Base-by-base conservation (phyloP, 495 filamentous ascomycete species). In the Durotheca rogersii region DNA sequence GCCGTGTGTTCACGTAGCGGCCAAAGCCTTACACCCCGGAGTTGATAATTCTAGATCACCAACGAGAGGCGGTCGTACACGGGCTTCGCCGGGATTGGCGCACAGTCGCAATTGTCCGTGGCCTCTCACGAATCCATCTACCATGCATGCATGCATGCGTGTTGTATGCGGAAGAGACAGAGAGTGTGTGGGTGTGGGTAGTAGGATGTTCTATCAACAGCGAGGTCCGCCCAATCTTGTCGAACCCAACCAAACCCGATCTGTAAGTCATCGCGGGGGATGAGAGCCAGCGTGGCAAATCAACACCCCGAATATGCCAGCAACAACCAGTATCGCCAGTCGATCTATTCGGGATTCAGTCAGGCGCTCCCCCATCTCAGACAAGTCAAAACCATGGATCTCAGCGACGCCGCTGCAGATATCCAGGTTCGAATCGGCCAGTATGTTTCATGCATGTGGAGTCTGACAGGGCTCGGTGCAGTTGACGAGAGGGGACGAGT, bases 41-140 rank as follows among this genome's bases (percentile, higher is more conserved):
- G 39, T 40, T 49, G 35, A 9, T 4, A 41, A 41, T 53, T 53
- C 56, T 27, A 58, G 55, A 58, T 58, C 37, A 41, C 41, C 12
- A 57, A 46, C 17, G 30, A 52, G 35, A 46, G 37, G n/a, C n/a
- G n/a, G n/a, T n/a, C 37, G 31, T 38, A 10, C 36, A 43, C 32
- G 47, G 47, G 27, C 40, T 27, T 44, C 27, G 39, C 55, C 49
- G 45, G 56, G 56, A 55, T 60, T 51, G 42, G 41, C 56, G 56
- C 56, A 60, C 56, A 55, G 56, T 56, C 47, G 35, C 51, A 56
- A 56, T 55, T 31, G 51, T 60, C 56, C 39, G 56, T 60, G 56
- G 50, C 49, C 30, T 39, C 7, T 33, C 27, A 37, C 15, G 20
- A 34, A 15, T 38, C 2, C 27, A 29, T 36, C 23, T 34, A 16